A percentile compares a stretch with the other conserved stretches of the same genome.
These are phyloP conservation scores for Funneliformis geosporum DNA, from an alignment of 192 early-diverging fungal genomes.

Conservation along the genomic window DNA sequence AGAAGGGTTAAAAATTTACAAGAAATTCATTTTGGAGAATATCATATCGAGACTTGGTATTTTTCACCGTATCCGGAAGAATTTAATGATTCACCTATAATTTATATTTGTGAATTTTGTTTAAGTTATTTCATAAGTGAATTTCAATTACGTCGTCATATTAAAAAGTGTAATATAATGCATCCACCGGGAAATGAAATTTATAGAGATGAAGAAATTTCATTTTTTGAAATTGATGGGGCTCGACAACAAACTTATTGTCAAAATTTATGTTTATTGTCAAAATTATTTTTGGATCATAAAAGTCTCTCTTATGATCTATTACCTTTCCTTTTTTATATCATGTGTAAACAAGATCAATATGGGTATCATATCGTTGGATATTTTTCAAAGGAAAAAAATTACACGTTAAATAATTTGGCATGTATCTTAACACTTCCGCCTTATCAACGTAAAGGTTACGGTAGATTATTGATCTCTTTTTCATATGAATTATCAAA, in stretches of 20 bases:
- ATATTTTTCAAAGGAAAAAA: constrained; percentile 99
- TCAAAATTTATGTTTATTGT: constrained; percentile 91
- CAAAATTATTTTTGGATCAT: constrained; percentile 97
- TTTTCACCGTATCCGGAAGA: constrained; percentile 96
- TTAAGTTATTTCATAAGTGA: constrained; percentile 74
- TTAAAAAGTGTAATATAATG: constrained; percentile 79
- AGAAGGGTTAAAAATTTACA: constrained; percentile 94
- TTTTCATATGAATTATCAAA: constrained; percentile 96
- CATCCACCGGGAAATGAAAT: constrained; percentile 99
- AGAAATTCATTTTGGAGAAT: constrained; percentile 86
- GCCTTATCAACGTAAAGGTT: constrained; percentile 94
- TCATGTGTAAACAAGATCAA: constrained; percentile 86
- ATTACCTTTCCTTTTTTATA: constrained; percentile 96
- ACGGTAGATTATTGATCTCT: constrained; percentile 87
- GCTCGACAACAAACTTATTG: constrained; percentile 88
- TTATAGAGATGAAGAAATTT: constrained; percentile 82
- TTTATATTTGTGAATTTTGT: constrained; percentile 98
- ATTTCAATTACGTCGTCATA: constrained; percentile 79
- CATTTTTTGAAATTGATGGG: constrained; percentile 98
- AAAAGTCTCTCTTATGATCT: constrained; percentile 98
- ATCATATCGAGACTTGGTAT: constrained; percentile 95
- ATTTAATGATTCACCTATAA: constrained; percentile 68
- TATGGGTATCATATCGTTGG: constrained; percentile 89
- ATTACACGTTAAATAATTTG: constrained; percentile 90
- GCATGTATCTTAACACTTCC: constrained; percentile 98